A percentile compares a stretch with the other conserved stretches of the same genome.
phyloP scores from a whole-genome alignment of 345 rosid species.

The Schrenkiella parvula region DNA sequence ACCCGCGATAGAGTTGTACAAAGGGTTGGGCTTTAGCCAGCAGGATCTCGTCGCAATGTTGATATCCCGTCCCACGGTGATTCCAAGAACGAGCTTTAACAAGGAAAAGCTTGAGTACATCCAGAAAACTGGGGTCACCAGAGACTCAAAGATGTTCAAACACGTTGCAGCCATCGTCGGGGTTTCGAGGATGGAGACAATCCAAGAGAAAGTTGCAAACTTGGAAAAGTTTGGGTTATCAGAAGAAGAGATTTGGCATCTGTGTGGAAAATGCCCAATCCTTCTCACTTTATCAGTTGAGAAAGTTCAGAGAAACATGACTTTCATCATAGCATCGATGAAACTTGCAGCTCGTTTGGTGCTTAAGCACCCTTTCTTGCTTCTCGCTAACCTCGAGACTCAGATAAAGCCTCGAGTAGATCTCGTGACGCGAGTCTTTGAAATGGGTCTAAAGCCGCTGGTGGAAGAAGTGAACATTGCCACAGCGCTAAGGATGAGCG shows the following conservation, averaged over 20 bases:
- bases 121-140: slow-evolving; percentile 46
- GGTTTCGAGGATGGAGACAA: slow-evolving; percentile 63
- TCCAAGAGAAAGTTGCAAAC: slow-evolving; percentile 60
- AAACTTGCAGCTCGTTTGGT: slow-evolving; percentile 53
- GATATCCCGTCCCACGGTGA: slow-evolving; percentile 63
- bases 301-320: slow-evolving; percentile 85
- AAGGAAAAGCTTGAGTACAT: slow-evolving; percentile 64
- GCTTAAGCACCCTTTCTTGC: slow-evolving; percentile 47
- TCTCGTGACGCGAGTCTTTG: slow-evolving; percentile 55
- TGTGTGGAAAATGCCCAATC: slow-evolving; percentile 51
- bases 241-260: slow-evolving; percentile 60
- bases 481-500: slow-evolving; percentile 67
- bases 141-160: slow-evolving; percentile 65
- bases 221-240: slow-evolving; percentile 68
- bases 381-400: slow-evolving; percentile 51
- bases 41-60: slow-evolving; percentile 56
- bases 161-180: slow-evolving; percentile 60
- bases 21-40: slow-evolving; percentile 47
- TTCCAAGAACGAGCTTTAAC: slow-evolving; percentile 58
- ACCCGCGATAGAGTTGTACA: slow-evolving; percentile 54
- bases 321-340: slow-evolving; percentile 61
- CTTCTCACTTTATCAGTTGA: slow-evolving; percentile 61
- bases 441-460: slow-evolving; percentile 51
- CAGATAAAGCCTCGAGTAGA: slow-evolving; percentile 55
- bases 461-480: slow-evolving; percentile 10